Percentiles rank a stretch among this genome's conserved stretches.
phyloP scores from a whole-genome alignment of 192 early-diverging fungal genomes.

The Lobosporangium transversale region DNA sequence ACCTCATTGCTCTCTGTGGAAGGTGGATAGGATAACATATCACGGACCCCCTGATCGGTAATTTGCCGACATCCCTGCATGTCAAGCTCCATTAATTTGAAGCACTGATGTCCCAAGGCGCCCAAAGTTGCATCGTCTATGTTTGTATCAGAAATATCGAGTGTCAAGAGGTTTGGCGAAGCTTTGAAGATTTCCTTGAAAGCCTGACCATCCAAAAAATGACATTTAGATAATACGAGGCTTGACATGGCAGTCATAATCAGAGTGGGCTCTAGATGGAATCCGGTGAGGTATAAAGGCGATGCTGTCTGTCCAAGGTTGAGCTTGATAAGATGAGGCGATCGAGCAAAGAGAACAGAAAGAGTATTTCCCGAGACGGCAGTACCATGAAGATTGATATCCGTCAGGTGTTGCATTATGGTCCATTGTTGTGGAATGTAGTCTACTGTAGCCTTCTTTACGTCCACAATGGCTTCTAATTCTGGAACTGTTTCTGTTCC shows the following conservation, averaged over 20 bases:
- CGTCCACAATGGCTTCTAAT: background rate
- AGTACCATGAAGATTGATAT: slow-evolving; percentile 39
- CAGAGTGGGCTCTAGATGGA: slow-evolving; percentile 7
- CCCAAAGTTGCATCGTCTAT: slow-evolving; percentile 25
- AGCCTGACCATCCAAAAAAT: slow-evolving; percentile 47
- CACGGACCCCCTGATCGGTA: slow-evolving; percentile 42
- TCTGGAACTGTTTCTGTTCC: too few species aligned
- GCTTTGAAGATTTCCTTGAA: slow-evolving; percentile 46
- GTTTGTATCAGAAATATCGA: slow-evolving; percentile 33
- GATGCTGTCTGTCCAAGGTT: slow-evolving; percentile 22
- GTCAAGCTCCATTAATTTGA: slow-evolving; percentile 8
- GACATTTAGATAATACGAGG: slow-evolving; percentile 16
- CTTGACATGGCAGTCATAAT: slow-evolving; percentile 8
- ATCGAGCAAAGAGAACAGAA: slow-evolving; percentile 21
- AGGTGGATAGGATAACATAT: slow-evolving; percentile 30
- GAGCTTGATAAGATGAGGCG: slow-evolving; percentile 23
- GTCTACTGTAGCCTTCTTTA: background rate
- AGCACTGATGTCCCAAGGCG: slow-evolving; percentile 27
- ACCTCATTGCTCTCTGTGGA: background rate
- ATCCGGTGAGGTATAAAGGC: slow-evolving; percentile 27
- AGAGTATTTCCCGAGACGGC: slow-evolving; percentile 35
- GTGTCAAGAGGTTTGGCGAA: slow-evolving; percentile 4
- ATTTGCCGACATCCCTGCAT: slow-evolving; percentile 38
- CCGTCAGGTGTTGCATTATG: slow-evolving; percentile 24
- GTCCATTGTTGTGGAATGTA: background rate